These are phyloP conservation scores for Solanum raphanifolium DNA, from an alignment of 257 asterid genomes.

Conservation along the genomic window DNA sequence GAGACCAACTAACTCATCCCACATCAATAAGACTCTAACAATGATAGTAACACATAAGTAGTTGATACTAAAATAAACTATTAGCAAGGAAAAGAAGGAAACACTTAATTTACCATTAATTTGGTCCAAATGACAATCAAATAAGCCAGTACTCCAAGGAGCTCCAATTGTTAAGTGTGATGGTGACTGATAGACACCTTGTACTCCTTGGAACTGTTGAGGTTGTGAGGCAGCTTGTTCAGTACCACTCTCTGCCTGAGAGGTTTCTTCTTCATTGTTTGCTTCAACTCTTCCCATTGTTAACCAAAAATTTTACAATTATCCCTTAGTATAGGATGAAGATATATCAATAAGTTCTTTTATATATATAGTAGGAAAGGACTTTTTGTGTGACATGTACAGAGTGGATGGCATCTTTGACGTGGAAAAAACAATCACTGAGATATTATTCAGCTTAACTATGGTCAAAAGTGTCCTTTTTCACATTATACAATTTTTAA, in stretches of 20 bases:
- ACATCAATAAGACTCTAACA: not conserved
- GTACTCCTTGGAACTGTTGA: not conserved
- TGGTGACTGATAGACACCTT: not conserved
- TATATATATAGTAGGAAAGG: not conserved
- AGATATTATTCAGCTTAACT: not conserved
- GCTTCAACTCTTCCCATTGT: constrained; percentile 11
- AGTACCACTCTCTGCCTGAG: not conserved
- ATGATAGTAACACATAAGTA: not conserved
- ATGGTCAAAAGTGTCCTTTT: not conserved
- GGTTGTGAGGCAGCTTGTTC: constrained; percentile 2
- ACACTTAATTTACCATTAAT: constrained; percentile 9
- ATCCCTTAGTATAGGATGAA: not conserved
- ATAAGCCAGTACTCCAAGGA: constrained; percentile 24
- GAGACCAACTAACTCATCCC: not conserved
- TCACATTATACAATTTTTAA: not conserved
- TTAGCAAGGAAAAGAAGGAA: not conserved
- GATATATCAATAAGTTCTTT: not conserved
- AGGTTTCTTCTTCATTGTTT: not conserved
- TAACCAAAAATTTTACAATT: not conserved
- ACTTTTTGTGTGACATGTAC: not conserved
- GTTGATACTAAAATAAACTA: not conserved
- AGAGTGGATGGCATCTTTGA: not conserved
- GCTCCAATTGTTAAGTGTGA: constrained; percentile 4
- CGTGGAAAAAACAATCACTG: not conserved
- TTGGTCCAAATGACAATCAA: constrained; percentile 20